Evolutionary conservation across 139 green algal species (phyloP).

Genomic region (Chlamydomonas sp.): DNA sequence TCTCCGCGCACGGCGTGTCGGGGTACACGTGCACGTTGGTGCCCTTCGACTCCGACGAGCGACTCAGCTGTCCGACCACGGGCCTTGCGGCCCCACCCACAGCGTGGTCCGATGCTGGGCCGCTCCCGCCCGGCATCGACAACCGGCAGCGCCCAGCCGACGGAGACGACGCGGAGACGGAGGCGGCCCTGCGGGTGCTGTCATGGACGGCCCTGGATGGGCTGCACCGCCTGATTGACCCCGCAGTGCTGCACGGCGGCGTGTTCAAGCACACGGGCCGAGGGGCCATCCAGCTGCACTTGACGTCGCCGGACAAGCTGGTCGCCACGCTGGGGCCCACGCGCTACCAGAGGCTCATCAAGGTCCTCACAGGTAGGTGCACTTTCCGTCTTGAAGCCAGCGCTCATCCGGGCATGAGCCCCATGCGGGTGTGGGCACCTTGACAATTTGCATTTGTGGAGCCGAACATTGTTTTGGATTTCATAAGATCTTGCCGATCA

Average conservation of each 20-base stretch:
- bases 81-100: background rate
- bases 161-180: background rate
- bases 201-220: background rate
- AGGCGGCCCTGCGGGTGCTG: background rate
- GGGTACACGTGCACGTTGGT: constrained; percentile 3
- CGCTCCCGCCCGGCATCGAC: background rate
- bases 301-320: constrained; percentile 1
- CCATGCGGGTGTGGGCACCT: no score
- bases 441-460: no score
- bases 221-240: constrained; percentile 22
- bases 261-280: constrained; percentile 12
- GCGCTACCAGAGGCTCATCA: constrained; percentile 37
- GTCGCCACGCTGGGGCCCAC: constrained; percentile 31
- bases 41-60: background rate
- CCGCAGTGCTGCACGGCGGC: background rate
- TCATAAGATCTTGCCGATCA: no score
- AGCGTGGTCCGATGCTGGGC: background rate
- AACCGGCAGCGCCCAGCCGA: background rate
- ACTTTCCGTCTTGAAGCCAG: no score
- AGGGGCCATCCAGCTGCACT: constrained; percentile 3
- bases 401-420: no score
- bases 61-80: no score
- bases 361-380: constrained; percentile 30
- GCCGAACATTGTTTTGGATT: no score
- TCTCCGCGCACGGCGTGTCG: background rate